These are phyloP conservation scores for Arabidopsis arenosa DNA, from an alignment of 345 rosid species.

Conservation along the genomic window DNA sequence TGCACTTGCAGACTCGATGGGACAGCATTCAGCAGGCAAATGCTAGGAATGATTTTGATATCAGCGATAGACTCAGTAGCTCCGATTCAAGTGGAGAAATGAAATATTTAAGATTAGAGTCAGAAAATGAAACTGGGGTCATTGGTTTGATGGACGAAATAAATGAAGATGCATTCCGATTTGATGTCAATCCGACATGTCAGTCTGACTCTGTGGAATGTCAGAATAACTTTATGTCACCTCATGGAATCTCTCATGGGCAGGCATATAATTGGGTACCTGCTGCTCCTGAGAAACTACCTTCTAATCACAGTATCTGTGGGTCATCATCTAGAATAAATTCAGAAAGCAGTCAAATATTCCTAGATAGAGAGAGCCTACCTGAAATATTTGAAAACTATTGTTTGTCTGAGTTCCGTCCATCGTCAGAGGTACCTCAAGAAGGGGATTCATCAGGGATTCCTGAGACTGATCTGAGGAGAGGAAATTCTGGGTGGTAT, in stretches of 20 bases:
- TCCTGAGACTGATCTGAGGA: slow-evolving; percentile 54
- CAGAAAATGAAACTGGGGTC: slow-evolving; percentile 42
- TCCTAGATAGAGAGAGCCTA: slow-evolving; percentile 48
- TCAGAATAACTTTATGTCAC: slow-evolving; percentile 40
- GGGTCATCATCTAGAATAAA: slow-evolving; percentile 52
- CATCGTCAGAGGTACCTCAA: slow-evolving; percentile 61
- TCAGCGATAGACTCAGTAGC: slow-evolving; percentile 45
- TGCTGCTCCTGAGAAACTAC: slow-evolving; percentile 50
- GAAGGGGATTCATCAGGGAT: slow-evolving; percentile 52
- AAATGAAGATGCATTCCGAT: slow-evolving; percentile 71
- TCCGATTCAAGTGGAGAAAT: slow-evolving; percentile 51
- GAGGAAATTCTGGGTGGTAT: slow-evolving; percentile 81
- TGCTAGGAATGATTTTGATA: slow-evolving; percentile 50
- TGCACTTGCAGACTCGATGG: slow-evolving; percentile 90
- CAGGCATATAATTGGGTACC: slow-evolving; percentile 48
- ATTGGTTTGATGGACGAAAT: slow-evolving; percentile 81
- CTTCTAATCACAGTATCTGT: slow-evolving; percentile 47
- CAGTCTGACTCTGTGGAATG: slow-evolving; percentile 51
- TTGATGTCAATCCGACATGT: slow-evolving; percentile 51
- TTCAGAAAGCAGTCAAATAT: slow-evolving; percentile 61
- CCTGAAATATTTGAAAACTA: slow-evolving; percentile 90
- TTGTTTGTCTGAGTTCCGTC: slow-evolving; percentile 62
- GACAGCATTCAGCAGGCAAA: slow-evolving; percentile 62
- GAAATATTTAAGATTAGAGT: slow-evolving; percentile 43
- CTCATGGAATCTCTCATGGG: slow-evolving; percentile 52